Conservation (phyloP, 139 green algal genomes). For the Eudorina sp. region DNA sequence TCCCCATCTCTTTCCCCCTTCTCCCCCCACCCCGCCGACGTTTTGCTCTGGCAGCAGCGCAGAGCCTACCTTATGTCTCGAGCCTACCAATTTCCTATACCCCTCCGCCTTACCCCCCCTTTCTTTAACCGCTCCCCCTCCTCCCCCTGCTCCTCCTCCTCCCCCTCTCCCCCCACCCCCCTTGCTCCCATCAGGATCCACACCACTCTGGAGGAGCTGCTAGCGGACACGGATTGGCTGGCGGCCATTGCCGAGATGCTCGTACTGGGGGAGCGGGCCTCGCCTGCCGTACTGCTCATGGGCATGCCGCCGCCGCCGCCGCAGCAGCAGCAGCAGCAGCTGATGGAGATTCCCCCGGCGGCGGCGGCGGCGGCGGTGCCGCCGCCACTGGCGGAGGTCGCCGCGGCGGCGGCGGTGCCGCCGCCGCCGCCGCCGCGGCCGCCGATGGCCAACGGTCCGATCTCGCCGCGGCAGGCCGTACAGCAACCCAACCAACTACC, state of each 20-base stretch:
- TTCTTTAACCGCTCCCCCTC: neutral
- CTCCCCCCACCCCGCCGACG: too few relatives aligned
- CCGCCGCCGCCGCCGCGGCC: neutral
- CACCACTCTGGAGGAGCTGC: constrained; percentile 71
- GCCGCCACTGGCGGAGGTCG: neutral
- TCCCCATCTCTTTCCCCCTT: too few relatives aligned
- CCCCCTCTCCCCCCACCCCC: neutral
- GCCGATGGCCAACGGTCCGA: neutral
- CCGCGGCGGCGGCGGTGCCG: neutral
- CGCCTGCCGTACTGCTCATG: constrained; percentile 7
- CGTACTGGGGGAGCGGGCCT: constrained; percentile 29
- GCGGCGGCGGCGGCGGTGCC: neutral
- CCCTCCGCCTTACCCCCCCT: neutral
- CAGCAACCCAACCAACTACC: neutral
- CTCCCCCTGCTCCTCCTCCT: neutral
- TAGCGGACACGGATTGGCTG: constrained; percentile 56
- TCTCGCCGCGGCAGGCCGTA: neutral
- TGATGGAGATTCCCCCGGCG: neutral
- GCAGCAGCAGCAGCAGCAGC: neutral
- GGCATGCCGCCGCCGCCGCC: neutral
- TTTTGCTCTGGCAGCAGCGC: neutral
- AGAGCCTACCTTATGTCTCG: neutral
- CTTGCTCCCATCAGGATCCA: constrained; percentile 63
- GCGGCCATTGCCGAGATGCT: constrained; percentile 42
- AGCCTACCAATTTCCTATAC: neutral